Evolutionary conservation across 2,329 filamentous ascomycete species (phyloP).

Genomic region (Trichoderma sp.): DNA sequence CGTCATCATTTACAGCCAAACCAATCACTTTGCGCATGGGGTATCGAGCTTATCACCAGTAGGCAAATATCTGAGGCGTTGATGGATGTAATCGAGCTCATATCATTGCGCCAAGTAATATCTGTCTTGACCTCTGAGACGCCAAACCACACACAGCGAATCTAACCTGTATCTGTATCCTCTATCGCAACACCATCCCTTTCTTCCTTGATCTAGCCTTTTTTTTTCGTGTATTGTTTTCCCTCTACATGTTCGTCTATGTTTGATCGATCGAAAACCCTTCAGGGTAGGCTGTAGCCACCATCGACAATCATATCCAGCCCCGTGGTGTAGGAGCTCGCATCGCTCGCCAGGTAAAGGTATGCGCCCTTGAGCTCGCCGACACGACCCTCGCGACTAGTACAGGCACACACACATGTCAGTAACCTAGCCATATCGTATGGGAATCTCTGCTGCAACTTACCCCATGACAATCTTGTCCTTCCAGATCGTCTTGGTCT

Average conservation of each 20-base stretch:
- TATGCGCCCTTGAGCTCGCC: slow-evolving; percentile 83
- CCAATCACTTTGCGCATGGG: too few species aligned
- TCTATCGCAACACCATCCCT: slow-evolving; percentile 1
- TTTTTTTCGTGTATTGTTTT: background rate
- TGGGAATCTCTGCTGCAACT: slow-evolving; percentile 33
- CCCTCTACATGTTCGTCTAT: background rate
- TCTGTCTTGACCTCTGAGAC: background rate
- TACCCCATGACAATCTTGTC: slow-evolving; percentile 78
- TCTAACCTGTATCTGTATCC: background rate
- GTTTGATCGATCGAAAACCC: background rate
- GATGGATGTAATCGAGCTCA: background rate
- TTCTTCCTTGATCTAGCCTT: background rate
- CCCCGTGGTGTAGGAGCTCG: slow-evolving; percentile 79
- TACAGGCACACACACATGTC: background rate
- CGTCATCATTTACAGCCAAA: too few species aligned
- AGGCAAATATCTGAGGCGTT: too few species aligned
- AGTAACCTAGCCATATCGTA: background rate
- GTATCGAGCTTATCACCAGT: too few species aligned
- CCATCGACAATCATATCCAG: slow-evolving; percentile 75
- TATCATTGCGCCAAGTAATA: background rate
- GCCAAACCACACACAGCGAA: background rate
- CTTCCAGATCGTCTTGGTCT: slow-evolving; percentile 73
- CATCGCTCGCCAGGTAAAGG: slow-evolving; percentile 79
- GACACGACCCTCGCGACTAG: slow-evolving; percentile 67
- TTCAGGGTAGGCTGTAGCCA: slow-evolving; percentile 63